A percentile compares a stretch with the other conserved stretches of the same genome.
These are phyloP conservation scores for Colletotrichum aenigma DNA, from an alignment of 2,329 filamentous ascomycete genomes.

Conservation along the genomic window DNA sequence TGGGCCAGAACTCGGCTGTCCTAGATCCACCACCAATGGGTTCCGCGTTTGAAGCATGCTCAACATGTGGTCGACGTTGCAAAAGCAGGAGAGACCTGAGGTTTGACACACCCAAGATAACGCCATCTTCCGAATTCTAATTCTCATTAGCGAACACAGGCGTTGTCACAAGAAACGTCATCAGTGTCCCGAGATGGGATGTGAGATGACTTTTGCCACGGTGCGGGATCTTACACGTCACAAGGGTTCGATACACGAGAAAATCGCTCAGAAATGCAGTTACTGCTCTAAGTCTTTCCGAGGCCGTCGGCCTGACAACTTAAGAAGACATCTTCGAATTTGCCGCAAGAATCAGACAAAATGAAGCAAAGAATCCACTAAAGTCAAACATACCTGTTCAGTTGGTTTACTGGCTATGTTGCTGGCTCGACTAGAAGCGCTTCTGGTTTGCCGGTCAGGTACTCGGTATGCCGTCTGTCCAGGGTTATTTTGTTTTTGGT, in stretches of 20 bases:
- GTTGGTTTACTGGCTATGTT: too few relatives aligned
- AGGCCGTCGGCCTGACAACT: not conserved
- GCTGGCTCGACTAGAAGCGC: too few relatives aligned
- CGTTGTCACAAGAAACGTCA: not conserved
- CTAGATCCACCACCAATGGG: too few relatives aligned
- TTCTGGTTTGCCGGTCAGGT: too few relatives aligned
- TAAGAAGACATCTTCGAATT: too few relatives aligned
- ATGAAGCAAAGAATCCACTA: too few relatives aligned
- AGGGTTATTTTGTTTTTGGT: too few relatives aligned
- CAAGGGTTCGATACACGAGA: not conserved
- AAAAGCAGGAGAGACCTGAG: not conserved
- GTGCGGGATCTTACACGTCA: not conserved
- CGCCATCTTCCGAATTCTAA: not conserved
- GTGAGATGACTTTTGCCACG: not conserved
- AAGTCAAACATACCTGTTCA: too few relatives aligned
- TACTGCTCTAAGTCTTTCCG: not conserved
- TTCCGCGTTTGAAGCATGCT: not conserved
- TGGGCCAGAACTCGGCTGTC: not conserved
- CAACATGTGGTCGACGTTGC: not conserved
- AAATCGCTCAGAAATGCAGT: not conserved
- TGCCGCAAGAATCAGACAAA: too few relatives aligned
- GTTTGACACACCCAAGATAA: not conserved
- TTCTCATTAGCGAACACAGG: not conserved
- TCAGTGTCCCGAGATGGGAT: not conserved
- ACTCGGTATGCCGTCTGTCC: too few relatives aligned